phyloP scores from a whole-genome alignment of 192 early-diverging fungal genomes.

The Borealophlyctis nickersoniae region DNA sequence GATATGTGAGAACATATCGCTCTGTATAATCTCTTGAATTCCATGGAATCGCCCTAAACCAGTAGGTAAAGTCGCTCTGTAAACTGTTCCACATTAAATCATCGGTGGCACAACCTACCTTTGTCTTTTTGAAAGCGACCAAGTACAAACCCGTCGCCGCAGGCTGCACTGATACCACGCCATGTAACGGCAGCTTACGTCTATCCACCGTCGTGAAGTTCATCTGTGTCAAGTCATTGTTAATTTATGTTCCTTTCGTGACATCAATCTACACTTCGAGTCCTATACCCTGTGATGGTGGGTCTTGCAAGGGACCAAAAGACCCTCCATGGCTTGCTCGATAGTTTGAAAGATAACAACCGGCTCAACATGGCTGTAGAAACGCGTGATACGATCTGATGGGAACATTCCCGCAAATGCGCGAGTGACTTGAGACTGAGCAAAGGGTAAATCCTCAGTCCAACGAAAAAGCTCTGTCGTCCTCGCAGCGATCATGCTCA shows the following conservation, averaged over 20 bases:
- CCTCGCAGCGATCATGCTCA: not conserved
- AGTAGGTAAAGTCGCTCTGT: not conserved
- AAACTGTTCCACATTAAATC: not conserved
- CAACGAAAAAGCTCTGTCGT: conserved; percentile 1
- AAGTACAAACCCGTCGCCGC: conserved; percentile 38
- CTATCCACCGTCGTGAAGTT: conserved; percentile 63
- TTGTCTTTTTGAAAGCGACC: conserved; percentile 61
- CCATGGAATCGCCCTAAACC: conserved; percentile 51
- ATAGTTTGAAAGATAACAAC: conserved; percentile 26
- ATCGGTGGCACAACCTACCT: conserved; percentile 36
- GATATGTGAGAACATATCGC: too few species aligned
- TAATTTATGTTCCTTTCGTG: not conserved
- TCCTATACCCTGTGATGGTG: not conserved
- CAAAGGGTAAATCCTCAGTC: not conserved
- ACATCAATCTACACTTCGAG: not conserved
- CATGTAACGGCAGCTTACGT: conserved; percentile 61
- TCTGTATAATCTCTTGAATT: conserved; percentile 52
- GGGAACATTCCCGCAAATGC: conserved; percentile 40
- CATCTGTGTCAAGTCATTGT: conserved; percentile 35
- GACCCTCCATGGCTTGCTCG: conserved; percentile 23
- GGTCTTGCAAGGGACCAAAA: conserved; percentile 43
- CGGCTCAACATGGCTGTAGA: conserved; percentile 27
- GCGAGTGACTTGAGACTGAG: conserved; percentile 18
- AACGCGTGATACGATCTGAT: conserved; percentile 37
- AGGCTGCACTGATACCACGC: conserved; percentile 55